phyloP scores from a whole-genome alignment of 768 basidiomycete genomes.

The Suillus alpinus region DNA sequence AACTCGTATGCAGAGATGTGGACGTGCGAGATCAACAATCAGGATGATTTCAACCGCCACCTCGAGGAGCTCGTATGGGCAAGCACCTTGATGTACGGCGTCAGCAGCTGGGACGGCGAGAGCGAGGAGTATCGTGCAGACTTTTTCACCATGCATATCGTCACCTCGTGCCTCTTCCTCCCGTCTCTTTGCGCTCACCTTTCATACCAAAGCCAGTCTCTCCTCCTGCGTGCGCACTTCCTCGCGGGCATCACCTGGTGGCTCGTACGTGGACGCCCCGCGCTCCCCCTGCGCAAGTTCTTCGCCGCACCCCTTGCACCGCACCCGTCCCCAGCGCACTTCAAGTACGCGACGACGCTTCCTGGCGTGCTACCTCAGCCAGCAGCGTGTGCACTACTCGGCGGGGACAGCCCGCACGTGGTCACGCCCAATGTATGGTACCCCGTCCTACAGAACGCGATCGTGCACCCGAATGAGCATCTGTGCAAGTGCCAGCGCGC shows the following conservation, averaged over 20 bases:
- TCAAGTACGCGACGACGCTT: constrained; percentile 22
- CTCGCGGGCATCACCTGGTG: constrained; percentile 49
- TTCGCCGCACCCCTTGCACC: constrained; percentile 32
- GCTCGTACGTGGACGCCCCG: constrained; percentile 53
- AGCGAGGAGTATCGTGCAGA: constrained; percentile 51
- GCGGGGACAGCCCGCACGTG: constrained; percentile 33
- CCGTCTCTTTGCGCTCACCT: constrained; percentile 46
- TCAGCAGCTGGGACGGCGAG: constrained; percentile 48
- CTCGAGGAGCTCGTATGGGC: constrained; percentile 64
- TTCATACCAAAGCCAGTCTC: constrained; percentile 55
- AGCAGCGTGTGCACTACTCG: constrained; percentile 24
- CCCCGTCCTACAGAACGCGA: constrained; percentile 47
- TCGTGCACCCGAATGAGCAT: constrained; percentile 62
- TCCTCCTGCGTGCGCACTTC: constrained; percentile 62
- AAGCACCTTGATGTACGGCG: constrained; percentile 54
- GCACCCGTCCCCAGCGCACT: constrained; percentile 13
- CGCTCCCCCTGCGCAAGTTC: constrained; percentile 49
- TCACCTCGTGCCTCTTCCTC: constrained; percentile 65
- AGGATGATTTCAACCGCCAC: constrained; percentile 44
- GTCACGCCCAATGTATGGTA: constrained; percentile 57
- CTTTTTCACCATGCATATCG: constrained; percentile 72
- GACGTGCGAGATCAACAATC: constrained; percentile 36
- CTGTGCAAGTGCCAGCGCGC: constrained; percentile 48
- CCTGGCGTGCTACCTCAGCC: constrained; percentile 21
- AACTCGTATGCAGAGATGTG: constrained; percentile 45